Percentiles rank a stretch among this genome's conserved stretches.
phyloP scores from a whole-genome alignment of 169 alveolate genomes.

The Babesia caballi region DNA sequence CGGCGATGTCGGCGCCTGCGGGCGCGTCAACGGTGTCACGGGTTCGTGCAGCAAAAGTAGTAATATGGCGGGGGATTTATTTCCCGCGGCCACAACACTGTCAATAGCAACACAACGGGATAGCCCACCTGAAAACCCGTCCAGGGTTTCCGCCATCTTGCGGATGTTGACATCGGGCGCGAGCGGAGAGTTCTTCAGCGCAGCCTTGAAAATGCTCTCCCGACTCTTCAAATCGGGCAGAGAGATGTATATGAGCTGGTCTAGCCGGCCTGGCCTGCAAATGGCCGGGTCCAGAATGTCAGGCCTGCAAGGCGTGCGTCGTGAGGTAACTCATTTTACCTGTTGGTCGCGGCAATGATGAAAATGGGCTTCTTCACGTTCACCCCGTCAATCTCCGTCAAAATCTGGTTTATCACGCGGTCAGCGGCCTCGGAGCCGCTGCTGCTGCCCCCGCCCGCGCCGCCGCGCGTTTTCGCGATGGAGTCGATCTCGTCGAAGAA shows the following conservation, averaged over 20 bases:
- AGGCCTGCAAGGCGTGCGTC: conserved; percentile 74
- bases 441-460: conserved; percentile 65
- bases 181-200: conserved; percentile 87
- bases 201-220: conserved; percentile 84
- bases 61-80: too few species aligned
- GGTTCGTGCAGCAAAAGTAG: neutral
- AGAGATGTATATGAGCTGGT: conserved; percentile 91
- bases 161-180: conserved; percentile 85
- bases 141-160: conserved; percentile 81
- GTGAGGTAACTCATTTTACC: conserved; percentile 4
- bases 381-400: conserved; percentile 94
- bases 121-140: conserved; percentile 86
- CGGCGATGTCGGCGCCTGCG: conserved; percentile 91
- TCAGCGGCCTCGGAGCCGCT: conserved; percentile 93
- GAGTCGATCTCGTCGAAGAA: conserved; percentile 99
- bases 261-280: conserved; percentile 92
- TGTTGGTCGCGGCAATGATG: conserved; percentile 92
- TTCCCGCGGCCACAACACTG: neutral
- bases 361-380: conserved; percentile 88
- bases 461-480: conserved; percentile 88
- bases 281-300: conserved; percentile 92
- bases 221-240: conserved; percentile 91
- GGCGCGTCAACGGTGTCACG: neutral
- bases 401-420: conserved; percentile 88
- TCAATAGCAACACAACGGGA: conserved; percentile 58